Percentiles rank a stretch among this genome's conserved stretches.
Conservation (phyloP, 768 basidiomycete genomes). For the Paxillus rubicundulus region DNA sequence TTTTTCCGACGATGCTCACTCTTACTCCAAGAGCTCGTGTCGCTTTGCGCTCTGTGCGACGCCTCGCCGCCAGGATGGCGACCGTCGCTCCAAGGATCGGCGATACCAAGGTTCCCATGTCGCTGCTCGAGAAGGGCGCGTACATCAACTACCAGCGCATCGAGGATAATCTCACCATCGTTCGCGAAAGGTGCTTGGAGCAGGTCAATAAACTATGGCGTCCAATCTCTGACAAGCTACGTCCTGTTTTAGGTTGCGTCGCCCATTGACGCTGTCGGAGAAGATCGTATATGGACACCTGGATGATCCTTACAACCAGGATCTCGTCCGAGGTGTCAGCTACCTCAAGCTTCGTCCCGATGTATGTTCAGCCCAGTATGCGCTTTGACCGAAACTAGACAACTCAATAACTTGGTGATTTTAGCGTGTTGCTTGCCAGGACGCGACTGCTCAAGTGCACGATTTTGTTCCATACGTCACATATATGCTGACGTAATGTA, state of each 20-base stretch:
- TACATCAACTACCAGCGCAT: constrained; percentile 97
- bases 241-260: constrained; percentile 59
- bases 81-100: constrained; percentile 79
- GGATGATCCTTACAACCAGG: constrained; percentile 89
- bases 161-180: constrained; percentile 91
- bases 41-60: constrained; percentile 52
- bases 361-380: constrained; percentile 51
- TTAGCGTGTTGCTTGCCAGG: constrained; percentile 87
- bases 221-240: not conserved
- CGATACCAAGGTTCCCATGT: constrained; percentile 89
- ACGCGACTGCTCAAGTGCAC: constrained; percentile 81
- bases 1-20: constrained; percentile 58
- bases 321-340: constrained; percentile 86
- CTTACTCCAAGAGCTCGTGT: constrained; percentile 52
- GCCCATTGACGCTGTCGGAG: constrained; percentile 91
- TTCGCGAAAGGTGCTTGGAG: constrained; percentile 68
- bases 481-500: constrained; percentile 39
- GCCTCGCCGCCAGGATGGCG: constrained; percentile 70
- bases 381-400: not conserved
- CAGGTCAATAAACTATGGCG: not conserved
- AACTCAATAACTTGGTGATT: constrained; percentile 8
- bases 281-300: constrained; percentile 98
- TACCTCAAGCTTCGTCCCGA: constrained; percentile 98
- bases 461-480: constrained; percentile 16
- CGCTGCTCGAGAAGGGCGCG: constrained; percentile 73